Evolutionary conservation across 371 early-diverging fungal species (phyloP).

Genomic region (Smittium mucronatum): DNA sequence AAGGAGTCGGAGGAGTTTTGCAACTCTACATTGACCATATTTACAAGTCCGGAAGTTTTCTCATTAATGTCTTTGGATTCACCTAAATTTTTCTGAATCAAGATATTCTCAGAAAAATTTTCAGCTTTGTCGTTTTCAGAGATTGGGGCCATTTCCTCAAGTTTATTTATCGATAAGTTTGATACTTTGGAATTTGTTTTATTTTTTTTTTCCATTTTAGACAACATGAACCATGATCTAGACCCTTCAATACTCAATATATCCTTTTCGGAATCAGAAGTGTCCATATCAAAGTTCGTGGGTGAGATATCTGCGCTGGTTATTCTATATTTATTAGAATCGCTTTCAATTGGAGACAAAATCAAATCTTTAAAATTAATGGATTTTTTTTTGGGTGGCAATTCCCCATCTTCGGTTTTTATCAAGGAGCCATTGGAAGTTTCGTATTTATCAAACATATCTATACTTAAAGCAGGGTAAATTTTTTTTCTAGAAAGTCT

Average conservation of each 20-base stretch:
- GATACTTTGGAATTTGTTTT: background rate
- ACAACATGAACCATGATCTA: background rate
- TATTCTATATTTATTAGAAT: background rate
- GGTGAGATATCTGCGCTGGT: background rate
- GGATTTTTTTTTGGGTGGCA: background rate
- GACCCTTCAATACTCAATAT: background rate
- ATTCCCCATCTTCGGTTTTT: background rate
- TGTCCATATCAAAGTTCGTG: background rate
- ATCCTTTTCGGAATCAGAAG: background rate
- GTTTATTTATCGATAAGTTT: background rate
- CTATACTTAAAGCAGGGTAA: background rate
- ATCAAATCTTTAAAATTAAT: background rate
- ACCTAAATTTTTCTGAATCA: background rate
- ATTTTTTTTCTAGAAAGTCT: background rate
- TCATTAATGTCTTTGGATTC: background rate
- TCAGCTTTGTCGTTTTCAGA: background rate
- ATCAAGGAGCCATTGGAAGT: too few relatives aligned
- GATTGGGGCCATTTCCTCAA: background rate
- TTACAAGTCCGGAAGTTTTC: background rate
- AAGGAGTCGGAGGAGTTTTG: background rate
- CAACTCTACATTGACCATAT: background rate
- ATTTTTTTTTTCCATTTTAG: background rate
- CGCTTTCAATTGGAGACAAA: background rate
- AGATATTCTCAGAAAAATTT: background rate
- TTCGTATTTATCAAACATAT: background rate